Evolutionary conservation across 225 moss, liverwort and hornwort genomes (phyloP), one percentile per base, ranked within the genome.

Genomic region (Sphagnum tenellum): DNA sequence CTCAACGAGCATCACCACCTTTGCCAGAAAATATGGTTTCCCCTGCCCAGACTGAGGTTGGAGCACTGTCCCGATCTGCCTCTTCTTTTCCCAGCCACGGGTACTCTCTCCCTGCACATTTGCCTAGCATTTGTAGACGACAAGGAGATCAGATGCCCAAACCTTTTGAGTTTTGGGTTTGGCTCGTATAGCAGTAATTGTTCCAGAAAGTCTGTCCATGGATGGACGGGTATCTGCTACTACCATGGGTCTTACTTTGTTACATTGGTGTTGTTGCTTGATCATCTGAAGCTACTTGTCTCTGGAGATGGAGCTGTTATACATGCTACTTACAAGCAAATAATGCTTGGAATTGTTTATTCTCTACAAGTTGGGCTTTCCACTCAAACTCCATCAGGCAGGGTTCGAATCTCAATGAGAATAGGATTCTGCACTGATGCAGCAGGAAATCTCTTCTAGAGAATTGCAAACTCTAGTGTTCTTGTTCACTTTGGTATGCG

Each of bases 391-490:
- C 14, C 57, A 12, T 64, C 77, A 0, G 92, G 90, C 63, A 89
- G 62, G 66, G 90, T 92, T 2, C 70, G 53, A 1, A 51, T 96
- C 4, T 72, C 78, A 29, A 85, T 87, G 9, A 51, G 56, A 9
- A 67, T 57, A 52, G 47, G 11, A 13, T 64, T 92, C 60, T 96
- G 96, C 71, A 61, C 67, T 49, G 96, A 96, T 65, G 71, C 63
- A 9, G 90, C 89, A 1, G 96, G 92, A n/a, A 96, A 92, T 58
- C 64, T 49, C 0, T 96, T 85, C 53, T 60, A 66, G 56, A 86
- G 96, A 50, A 79, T 76, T 50, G 44, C 59, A 5, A 66, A 77
- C 50, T 86, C 92, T 59, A 77, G 71, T 57, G 67, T 50, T 49
- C 64, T 73, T 8, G 78, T 96, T 62, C 87, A 57, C 4, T 92